Evolutionary conservation across 164 flowering plant genomes (phyloP), one percentile per base, ranked within the genome.

Genomic region (Cinnamomum chago): DNA sequence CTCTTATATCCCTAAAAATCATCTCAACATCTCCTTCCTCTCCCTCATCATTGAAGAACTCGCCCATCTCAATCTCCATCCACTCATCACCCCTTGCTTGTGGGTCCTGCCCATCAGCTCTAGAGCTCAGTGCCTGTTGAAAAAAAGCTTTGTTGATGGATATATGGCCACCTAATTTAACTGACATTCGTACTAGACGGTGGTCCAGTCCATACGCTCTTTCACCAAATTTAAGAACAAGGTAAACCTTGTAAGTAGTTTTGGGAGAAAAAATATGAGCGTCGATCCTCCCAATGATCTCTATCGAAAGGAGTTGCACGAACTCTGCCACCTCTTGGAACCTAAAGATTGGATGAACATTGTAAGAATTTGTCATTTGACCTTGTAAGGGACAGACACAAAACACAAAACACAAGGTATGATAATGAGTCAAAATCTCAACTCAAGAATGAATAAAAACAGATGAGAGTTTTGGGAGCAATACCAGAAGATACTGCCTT

Each of bases 11-110:
- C 77, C 50, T 24, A 50, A 88, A 65, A 22, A 72, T 51, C 79
- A 87, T 76, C 71, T 86, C 85, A 65, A 91, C 70, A 12, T 84
- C 85, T 23, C 74, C 83, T 23, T 79, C 84, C 4, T 80, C 85
- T 30, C 75, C 80, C 0, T 66, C 82, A 28, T 75, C 79, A 24
- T 71, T 23, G 64, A 13, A 82, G 65, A 79, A 84, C 75, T 89
- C 89, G 2, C 93, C 93, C 76, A 91, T 3, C 73, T 88, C 81
- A 1, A 86, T 74, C 70, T 91, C 90, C 75, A 83, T 58, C 92
- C 92, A 90, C 10, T 85, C 87, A 75, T 88, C 88, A 2, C 27
- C 76, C 70, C 90, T 81, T 58, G 52, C 65, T 33, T 74, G 68
- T 2, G 87, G 87, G 18, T 60, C 67, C n/a, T 23, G 40, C 9